Evolutionary conservation across 169 alveolate genomes (phyloP), one percentile per base, ranked within the genome.

Genomic region (Plasmodium vinckei): DNA sequence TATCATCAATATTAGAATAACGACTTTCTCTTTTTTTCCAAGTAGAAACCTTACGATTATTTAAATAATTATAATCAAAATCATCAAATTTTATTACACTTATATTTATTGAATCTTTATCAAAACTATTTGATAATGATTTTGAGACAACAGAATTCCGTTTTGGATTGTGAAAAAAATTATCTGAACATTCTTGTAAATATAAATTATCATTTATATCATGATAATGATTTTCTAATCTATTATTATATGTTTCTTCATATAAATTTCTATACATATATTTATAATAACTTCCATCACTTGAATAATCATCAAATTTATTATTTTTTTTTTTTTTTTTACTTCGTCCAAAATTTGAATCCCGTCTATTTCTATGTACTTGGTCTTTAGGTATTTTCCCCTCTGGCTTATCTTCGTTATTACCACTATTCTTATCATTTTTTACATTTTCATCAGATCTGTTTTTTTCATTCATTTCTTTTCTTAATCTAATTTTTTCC

Each of bases 221-320:
- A 49, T 67, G 61, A 70, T 47, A 82, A 19, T 82, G 65, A 60
- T 72, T 82, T 27, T 54, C 69, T 71, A 12, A 17, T 67, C 69
- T 65, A 15, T 65, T 82, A 33, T 82, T 82, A 42, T 84, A 82
- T 67, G 71, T 69, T 46, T 82, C 90, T 54, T 82, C 90, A 13
- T 82, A 82, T 15, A 82, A 70, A 82, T 82, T 68, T 27, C 84
- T 33, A 64, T 82, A 82, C 72, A 82, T 56, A 72, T 82, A 57
- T 82, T 69, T 65, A 27, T 82, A 82, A 68, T 82, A 82, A 47
- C 90, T 82, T 12, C 90, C 90, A 69, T 82, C 90, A 61, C 90
- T 82, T 44, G 90, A 82, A 61, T 67, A 82, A 17, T 82, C 84
- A 21, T 82, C 90, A 67, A 53, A 82, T 70, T 15, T 27, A 10